phyloP scores from a whole-genome alignment of 352 stramenopile species.

The Phytopythium aichiense region DNA sequence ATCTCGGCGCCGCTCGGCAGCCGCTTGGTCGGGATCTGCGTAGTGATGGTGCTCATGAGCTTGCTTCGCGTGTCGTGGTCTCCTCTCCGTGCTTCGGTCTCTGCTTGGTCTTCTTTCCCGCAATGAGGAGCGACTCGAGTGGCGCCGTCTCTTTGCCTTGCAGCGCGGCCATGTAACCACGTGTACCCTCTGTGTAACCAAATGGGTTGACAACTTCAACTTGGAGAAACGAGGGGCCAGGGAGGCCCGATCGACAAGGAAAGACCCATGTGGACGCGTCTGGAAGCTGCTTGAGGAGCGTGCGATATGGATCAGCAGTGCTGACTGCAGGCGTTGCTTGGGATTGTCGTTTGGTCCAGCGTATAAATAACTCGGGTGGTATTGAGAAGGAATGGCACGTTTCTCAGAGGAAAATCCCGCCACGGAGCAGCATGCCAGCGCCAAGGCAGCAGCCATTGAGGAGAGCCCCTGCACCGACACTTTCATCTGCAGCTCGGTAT shows the following conservation, averaged over 20 bases:
- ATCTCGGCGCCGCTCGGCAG: constrained; percentile 20
- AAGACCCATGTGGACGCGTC: constrained; percentile 21
- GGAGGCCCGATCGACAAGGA: neutral
- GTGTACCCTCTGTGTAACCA: neutral
- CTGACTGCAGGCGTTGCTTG: no score
- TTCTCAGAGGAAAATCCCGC: no score
- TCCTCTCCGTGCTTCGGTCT: neutral
- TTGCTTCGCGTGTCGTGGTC: neutral
- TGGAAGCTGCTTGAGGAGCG: no score
- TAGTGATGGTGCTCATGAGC: neutral
- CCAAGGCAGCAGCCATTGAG: neutral
- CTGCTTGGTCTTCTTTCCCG: neutral
- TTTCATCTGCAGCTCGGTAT: no score
- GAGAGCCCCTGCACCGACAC: neutral
- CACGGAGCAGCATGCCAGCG: neutral
- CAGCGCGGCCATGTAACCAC: neutral
- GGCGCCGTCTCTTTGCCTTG: neutral
- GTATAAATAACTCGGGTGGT: no score
- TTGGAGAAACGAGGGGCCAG: neutral
- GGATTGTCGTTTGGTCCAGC: no score
- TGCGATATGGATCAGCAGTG: no score
- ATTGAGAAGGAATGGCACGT: no score
- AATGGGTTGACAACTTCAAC: neutral
- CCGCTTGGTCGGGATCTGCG: neutral
- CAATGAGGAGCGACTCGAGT: neutral